Conservation (phyloP, 768 basidiomycete species). For the Cyclocybe aegerita region DNA sequence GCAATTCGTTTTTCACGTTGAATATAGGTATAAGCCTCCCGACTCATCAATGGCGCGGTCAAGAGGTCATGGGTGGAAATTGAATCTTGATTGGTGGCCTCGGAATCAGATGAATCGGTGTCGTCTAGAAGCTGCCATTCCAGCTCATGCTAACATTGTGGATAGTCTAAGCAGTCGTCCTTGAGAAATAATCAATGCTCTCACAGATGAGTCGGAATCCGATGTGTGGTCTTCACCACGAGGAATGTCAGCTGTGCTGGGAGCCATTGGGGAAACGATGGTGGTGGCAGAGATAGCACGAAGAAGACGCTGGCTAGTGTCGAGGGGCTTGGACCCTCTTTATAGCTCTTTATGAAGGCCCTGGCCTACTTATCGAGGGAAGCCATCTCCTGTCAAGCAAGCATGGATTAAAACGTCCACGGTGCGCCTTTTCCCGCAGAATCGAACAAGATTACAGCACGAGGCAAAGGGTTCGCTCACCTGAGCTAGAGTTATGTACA, state of each 20-base stretch:
- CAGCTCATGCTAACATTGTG: conserved; percentile 12
- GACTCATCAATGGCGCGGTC: conserved; percentile 53
- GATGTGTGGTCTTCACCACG: too few species aligned
- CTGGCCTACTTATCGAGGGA: background rate
- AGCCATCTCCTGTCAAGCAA: background rate
- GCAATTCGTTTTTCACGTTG: conserved; percentile 29
- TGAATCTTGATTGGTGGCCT: conserved; percentile 11
- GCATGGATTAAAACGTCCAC: too few species aligned
- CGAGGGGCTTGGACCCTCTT: background rate
- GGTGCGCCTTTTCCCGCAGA: too few species aligned
- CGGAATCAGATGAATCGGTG: conserved; percentile 15
- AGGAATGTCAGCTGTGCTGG: too few species aligned
- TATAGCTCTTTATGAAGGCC: background rate
- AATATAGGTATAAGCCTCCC: conserved; percentile 41
- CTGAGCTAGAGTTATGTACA: too few species aligned
- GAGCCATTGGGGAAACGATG: too few species aligned
- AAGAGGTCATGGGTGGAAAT: conserved; percentile 33
- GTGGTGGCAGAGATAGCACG: too few species aligned
- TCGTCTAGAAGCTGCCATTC: conserved; percentile 33
- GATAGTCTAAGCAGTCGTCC: background rate
- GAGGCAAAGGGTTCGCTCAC: too few species aligned
- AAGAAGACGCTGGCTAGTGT: background rate
- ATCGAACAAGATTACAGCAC: too few species aligned
- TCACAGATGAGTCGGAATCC: background rate
- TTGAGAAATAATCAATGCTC: background rate